These are phyloP conservation scores for Mortierella claussenii DNA, from an alignment of 192 early-diverging fungal species.

Conservation along the genomic window DNA sequence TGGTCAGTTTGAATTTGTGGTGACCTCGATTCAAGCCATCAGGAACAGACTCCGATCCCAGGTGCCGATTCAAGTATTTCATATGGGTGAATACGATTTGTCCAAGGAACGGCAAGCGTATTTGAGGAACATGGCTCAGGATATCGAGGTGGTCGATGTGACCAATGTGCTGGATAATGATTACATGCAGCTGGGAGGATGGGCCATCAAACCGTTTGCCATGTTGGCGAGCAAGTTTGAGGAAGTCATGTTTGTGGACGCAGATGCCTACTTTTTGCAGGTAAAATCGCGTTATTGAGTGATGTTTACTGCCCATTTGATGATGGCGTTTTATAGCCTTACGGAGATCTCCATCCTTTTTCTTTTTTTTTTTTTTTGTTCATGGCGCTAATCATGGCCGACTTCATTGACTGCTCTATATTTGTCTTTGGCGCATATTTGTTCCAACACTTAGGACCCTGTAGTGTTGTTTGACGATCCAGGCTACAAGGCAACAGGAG, in stretches of 20 bases:
- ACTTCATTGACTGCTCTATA: too few relatives aligned
- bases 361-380: too few relatives aligned
- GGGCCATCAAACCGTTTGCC: conserved; percentile 78
- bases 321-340: too few relatives aligned
- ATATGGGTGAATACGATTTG: conserved; percentile 62
- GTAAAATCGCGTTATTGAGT: conserved; percentile 8
- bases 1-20: conserved; percentile 51
- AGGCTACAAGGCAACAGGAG: conserved; percentile 55
- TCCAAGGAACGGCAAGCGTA: conserved; percentile 31
- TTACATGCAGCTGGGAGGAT: conserved; percentile 61
- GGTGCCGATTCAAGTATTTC: conserved; percentile 73
- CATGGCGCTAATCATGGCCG: too few relatives aligned
- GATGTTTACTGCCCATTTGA: too few relatives aligned
- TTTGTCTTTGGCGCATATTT: too few relatives aligned
- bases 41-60: conserved; percentile 44
- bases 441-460: conserved; percentile 50
- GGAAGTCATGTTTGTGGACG: conserved; percentile 75
- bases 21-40: conserved; percentile 52
- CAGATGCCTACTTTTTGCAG: conserved; percentile 74
- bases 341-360: too few relatives aligned
- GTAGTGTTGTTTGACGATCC: conserved; percentile 61
- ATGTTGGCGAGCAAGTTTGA: conserved; percentile 68
- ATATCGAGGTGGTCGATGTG: conserved; percentile 55
- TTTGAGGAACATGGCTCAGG: conserved; percentile 32
- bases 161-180: conserved; percentile 55